These are phyloP conservation scores for Globisporangium cystogenes DNA, from an alignment of 352 stramenopile genomes.

Conservation along the genomic window DNA sequence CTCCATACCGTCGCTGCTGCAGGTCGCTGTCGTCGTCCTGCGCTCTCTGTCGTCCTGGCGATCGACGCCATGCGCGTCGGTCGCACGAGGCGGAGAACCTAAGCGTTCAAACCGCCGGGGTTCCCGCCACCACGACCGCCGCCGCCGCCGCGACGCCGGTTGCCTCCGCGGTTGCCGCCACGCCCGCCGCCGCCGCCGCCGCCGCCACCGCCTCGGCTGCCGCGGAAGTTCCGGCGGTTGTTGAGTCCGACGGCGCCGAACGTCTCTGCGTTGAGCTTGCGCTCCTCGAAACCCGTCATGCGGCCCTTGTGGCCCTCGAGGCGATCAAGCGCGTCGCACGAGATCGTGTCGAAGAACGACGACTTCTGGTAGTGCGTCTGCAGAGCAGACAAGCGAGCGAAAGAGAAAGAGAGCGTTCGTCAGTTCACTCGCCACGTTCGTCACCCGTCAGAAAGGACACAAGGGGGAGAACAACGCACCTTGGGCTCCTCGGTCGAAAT, in stretches of 20 bases:
- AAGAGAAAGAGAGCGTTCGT: not conserved
- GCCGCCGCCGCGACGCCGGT: conserved; percentile 16
- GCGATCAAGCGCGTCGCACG: conserved; percentile 81
- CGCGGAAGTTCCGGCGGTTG: conserved; percentile 77
- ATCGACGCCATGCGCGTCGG: not conserved
- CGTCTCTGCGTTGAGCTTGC: conserved; percentile 86
- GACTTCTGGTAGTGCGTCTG: conserved; percentile 83
- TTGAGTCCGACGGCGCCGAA: conserved; percentile 84
- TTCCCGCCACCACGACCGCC: conserved; percentile 20
- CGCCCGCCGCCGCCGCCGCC: conserved; percentile 21
- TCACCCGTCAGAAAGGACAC: not conserved
- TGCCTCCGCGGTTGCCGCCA: conserved; percentile 20
- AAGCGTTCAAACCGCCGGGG: conserved; percentile 1
- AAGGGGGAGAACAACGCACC: too few species aligned
- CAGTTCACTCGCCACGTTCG: not conserved
- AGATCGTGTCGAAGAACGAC: conserved; percentile 90
- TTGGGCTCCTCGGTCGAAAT: conserved; percentile 42
- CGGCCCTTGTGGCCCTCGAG: conserved; percentile 64
- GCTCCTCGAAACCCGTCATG: conserved; percentile 70
- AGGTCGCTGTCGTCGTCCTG: not conserved
- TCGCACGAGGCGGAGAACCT: not conserved
- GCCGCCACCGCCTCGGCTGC: conserved; percentile 40
- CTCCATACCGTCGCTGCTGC: not conserved
- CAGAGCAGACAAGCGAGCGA: not conserved
- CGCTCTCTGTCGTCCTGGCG: not conserved